A percentile compares a stretch with the other conserved stretches of the same genome.
These are phyloP conservation scores for Rubia tinctorum DNA, from an alignment of 305 asterid genomes.

Conservation along the genomic window DNA sequence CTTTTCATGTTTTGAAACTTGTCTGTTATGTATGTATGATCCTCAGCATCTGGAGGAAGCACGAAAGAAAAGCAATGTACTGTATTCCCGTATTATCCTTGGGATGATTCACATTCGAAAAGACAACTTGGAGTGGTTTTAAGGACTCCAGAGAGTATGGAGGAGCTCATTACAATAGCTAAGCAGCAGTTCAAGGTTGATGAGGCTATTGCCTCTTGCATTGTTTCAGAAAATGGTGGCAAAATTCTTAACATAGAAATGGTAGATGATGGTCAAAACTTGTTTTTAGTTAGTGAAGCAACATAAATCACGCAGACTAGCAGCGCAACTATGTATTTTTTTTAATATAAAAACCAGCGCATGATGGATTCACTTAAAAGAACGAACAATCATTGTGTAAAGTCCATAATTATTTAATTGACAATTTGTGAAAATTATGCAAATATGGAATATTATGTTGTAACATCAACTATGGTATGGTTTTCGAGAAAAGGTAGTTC, in stretches of 20 bases:
- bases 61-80: slow-evolving; percentile 26
- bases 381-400: too few relatives aligned
- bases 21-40: background rate
- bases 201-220: slow-evolving; percentile 13
- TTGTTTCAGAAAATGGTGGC: slow-evolving; percentile 40
- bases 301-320: slow-evolving; percentile 3
- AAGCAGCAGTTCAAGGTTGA: slow-evolving; percentile 22
- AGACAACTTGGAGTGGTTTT: slow-evolving; percentile 31
- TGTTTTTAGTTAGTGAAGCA: slow-evolving; percentile 31
- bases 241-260: slow-evolving; percentile 31
- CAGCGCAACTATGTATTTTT: background rate
- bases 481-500: too few relatives aligned
- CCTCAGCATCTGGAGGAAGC: slow-evolving; percentile 21
- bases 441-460: too few relatives aligned
- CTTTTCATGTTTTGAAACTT: background rate
- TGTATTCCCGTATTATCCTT: slow-evolving; percentile 30
- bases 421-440: too few relatives aligned
- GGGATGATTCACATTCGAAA: slow-evolving; percentile 25
- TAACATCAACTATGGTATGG: too few relatives aligned
- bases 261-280: slow-evolving; percentile 31
- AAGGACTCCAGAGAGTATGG: slow-evolving; percentile 39
- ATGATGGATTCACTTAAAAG: too few relatives aligned
- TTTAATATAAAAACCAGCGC: too few relatives aligned
- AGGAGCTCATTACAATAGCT: slow-evolving; percentile 37
- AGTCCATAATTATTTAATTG: too few relatives aligned